These are phyloP conservation scores for Sutorius eximius DNA, from an alignment of 1,284 basidiomycete genomes.

Conservation along the genomic window DNA sequence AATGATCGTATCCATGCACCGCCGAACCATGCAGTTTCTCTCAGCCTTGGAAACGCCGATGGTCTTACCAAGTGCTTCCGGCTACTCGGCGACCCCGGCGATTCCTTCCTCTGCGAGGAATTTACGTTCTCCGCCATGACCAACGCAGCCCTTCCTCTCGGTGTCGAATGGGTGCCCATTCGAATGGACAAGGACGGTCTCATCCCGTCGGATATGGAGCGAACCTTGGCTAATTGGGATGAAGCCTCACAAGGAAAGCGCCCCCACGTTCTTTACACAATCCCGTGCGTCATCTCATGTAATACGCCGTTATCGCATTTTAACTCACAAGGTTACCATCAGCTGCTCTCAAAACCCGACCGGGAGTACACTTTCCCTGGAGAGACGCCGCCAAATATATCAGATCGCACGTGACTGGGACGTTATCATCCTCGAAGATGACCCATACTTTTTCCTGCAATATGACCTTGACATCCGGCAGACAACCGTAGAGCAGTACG, in stretches of 20 bases:
- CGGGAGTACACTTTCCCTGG: conserved; percentile 47
- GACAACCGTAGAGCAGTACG: conserved; percentile 26
- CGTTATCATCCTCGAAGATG: conserved; percentile 52
- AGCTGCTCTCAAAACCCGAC: conserved; percentile 55
- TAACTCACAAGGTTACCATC: conserved; percentile 16
- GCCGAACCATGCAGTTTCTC: conserved; percentile 32
- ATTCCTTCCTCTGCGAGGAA: conserved; percentile 54
- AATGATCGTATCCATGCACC: conserved; percentile 34
- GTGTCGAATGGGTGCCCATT: conserved; percentile 45
- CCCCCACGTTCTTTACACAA: conserved; percentile 33
- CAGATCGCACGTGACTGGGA: conserved; percentile 55
- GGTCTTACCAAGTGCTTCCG: conserved; percentile 41
- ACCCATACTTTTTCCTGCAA: conserved; percentile 60
- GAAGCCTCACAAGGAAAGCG: conserved; percentile 37
- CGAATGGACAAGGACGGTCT: conserved; percentile 58
- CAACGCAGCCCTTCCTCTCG: conserved; percentile 41
- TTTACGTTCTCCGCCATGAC: conserved; percentile 46
- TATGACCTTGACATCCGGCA: conserved; percentile 31
- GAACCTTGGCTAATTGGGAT: conserved; percentile 50
- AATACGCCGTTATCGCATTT: background rate
- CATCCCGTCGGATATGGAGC: conserved; percentile 50
- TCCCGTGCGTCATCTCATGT: conserved; percentile 27
- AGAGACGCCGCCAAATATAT: conserved; percentile 56
- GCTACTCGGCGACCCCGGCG: conserved; percentile 49
- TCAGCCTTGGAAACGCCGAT: conserved; percentile 38